These are phyloP conservation scores for Suhomyces ambrosiae DNA, from an alignment of 1,139 yeast genomes.

Conservation along the genomic window DNA sequence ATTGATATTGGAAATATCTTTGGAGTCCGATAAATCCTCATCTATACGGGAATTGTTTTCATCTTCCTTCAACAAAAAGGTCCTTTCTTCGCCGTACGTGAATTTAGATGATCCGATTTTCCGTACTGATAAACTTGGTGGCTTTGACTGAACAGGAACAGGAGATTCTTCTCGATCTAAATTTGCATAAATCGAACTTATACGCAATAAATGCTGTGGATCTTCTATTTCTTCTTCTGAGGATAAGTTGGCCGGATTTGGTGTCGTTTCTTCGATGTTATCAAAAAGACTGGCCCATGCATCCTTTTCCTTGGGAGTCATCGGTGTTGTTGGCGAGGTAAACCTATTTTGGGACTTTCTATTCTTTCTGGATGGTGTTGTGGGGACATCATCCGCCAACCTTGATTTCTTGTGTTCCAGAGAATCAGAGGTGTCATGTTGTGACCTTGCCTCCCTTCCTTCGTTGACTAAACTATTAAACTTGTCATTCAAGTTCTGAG, in stretches of 20 bases:
- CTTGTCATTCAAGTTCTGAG: background rate
- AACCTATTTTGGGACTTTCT: background rate
- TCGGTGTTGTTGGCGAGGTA: conserved; percentile 8
- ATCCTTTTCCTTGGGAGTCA: conserved; percentile 17
- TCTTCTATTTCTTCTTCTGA: conserved; percentile 7
- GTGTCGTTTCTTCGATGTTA: conserved; percentile 14
- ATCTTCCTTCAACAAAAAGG: conserved; percentile 22
- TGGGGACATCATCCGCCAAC: background rate
- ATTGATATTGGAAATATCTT: conserved; percentile 19
- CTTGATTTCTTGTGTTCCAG: background rate
- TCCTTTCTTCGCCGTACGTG: conserved; percentile 27
- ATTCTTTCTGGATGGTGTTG: conserved; percentile 3
- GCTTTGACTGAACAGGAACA: background rate
- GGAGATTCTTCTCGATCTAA: conserved; percentile 3
- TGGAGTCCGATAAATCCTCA: conserved; percentile 4
- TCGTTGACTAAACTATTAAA: background rate
- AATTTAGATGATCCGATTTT: background rate
- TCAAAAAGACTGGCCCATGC: conserved; percentile 28
- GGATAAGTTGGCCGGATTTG: background rate
- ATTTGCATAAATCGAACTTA: conserved; percentile 5
- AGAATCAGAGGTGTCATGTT: too few species aligned
- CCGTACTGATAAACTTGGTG: background rate
- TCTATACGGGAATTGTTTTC: conserved; percentile 7
- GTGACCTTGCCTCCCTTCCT: too few species aligned
- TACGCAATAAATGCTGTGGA: conserved; percentile 1